phyloP scores from a whole-genome alignment of 1,284 basidiomycete genomes.

The Singerocomus rubriflavus region DNA sequence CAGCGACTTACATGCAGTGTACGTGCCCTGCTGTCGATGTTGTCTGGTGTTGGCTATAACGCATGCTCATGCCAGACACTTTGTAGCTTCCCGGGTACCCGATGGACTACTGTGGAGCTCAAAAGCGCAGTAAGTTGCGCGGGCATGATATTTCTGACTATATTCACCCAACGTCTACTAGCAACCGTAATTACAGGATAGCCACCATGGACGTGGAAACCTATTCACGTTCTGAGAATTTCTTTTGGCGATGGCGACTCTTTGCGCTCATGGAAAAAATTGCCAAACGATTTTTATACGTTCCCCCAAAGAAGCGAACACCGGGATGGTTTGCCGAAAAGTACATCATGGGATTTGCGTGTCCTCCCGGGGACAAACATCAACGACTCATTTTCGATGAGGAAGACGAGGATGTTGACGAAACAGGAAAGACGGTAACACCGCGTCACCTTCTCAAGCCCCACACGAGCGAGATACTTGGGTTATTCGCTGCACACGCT shows the following conservation, averaged over 20 bases:
- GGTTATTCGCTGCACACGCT: slow-evolving; percentile 46
- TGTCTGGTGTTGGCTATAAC: not conserved
- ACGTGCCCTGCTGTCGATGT: slow-evolving; percentile 15
- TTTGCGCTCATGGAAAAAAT: slow-evolving; percentile 40
- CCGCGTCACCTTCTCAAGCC: slow-evolving; percentile 41
- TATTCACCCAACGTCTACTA: slow-evolving; percentile 13
- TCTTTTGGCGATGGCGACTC: slow-evolving; percentile 42
- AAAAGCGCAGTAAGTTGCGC: slow-evolving; percentile 25
- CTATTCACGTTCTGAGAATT: slow-evolving; percentile 43
- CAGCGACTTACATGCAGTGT: slow-evolving; percentile 45
- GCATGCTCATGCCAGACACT: slow-evolving; percentile 3
- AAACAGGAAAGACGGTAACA: slow-evolving; percentile 23
- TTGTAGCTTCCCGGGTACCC: slow-evolving; percentile 12
- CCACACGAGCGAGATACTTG: slow-evolving; percentile 42
- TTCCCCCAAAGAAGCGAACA: slow-evolving; percentile 38
- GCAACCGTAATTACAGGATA: slow-evolving; percentile 40
- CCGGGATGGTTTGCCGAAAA: slow-evolving; percentile 47
- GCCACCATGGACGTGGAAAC: slow-evolving; percentile 44
- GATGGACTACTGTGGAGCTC: slow-evolving; percentile 29
- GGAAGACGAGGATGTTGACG: slow-evolving; percentile 35
- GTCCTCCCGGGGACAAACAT: slow-evolving; percentile 26
- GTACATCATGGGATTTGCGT: slow-evolving; percentile 33
- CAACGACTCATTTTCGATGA: slow-evolving; percentile 37
- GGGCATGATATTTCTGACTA: not conserved
- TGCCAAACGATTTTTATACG: slow-evolving; percentile 29